A percentile compares a stretch with the other conserved stretches of the same genome.
Conservation (phyloP, 306 rosid species). For the Begonia fuchsioides region DNA sequence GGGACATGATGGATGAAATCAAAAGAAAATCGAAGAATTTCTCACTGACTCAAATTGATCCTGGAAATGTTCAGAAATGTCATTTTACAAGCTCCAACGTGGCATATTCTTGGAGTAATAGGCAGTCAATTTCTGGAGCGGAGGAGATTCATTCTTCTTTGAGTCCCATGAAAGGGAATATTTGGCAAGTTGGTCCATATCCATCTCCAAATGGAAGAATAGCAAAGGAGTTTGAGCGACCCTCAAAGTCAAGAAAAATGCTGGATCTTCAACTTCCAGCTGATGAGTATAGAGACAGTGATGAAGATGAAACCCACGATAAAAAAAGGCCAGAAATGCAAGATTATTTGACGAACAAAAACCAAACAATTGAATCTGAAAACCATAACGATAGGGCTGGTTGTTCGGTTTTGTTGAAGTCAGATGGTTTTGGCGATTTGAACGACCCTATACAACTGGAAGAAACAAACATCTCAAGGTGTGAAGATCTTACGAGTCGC, state of each 20-base stretch:
- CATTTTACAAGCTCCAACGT: slow-evolving; percentile 12
- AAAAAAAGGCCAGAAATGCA: slow-evolving; percentile 33
- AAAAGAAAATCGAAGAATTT: slow-evolving; percentile 12
- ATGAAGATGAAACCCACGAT: slow-evolving; percentile 62
- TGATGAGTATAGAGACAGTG: slow-evolving; percentile 58
- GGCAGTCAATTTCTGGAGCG: slow-evolving; percentile 33
- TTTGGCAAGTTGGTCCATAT: slow-evolving; percentile 26
- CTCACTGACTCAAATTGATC: slow-evolving; percentile 8
- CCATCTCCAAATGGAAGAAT: slow-evolving; percentile 44
- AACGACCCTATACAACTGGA: slow-evolving; percentile 68
- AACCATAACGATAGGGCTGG: slow-evolving; percentile 23
- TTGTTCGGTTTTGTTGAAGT: slow-evolving; percentile 18
- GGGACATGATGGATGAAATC: slow-evolving; percentile 29
- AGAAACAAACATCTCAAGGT: slow-evolving; percentile 41
- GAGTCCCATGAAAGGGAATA: slow-evolving; percentile 24
- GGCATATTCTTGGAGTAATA: slow-evolving; percentile 30
- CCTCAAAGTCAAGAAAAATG: slow-evolving; percentile 51
- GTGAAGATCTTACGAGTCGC: slow-evolving; percentile 14
- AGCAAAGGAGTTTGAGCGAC: slow-evolving; percentile 27
- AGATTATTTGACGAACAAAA: slow-evolving; percentile 22
- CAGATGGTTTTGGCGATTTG: slow-evolving; percentile 67
- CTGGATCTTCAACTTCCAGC: slow-evolving; percentile 95
- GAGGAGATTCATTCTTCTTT: slow-evolving; percentile 18
- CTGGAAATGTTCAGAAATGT: slow-evolving; percentile 13
- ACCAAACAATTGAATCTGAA: slow-evolving; percentile 5